Evolutionary conservation across 2,329 filamentous ascomycete species (phyloP).

Genomic region (Penicillium sclerotiorum): DNA sequence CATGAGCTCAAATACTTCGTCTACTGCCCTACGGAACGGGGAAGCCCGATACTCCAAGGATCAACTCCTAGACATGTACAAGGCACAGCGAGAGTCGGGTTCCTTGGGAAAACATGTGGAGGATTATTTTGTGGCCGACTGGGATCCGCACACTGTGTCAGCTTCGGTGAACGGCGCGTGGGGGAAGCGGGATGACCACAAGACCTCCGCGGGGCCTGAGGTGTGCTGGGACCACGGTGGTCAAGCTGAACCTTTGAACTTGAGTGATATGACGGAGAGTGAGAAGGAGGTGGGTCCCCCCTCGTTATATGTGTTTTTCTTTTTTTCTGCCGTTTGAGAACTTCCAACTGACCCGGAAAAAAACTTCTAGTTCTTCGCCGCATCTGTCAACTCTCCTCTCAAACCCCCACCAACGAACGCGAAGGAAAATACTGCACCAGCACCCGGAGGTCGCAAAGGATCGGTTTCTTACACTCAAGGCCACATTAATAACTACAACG

Average conservation of each 20-base stretch:
- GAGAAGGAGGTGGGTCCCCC: slow-evolving; percentile 62
- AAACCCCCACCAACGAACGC: slow-evolving; percentile 75
- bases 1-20: slow-evolving; percentile 54
- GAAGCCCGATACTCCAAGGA: slow-evolving; percentile 74
- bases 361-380: slow-evolving; percentile 69
- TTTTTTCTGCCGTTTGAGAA: background rate
- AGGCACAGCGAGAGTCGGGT: slow-evolving; percentile 57
- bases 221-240: slow-evolving; percentile 85
- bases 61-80: slow-evolving; percentile 75
- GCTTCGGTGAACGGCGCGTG: slow-evolving; percentile 65
- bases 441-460: slow-evolving; percentile 68
- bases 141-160: slow-evolving; percentile 76
- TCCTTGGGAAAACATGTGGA: slow-evolving; percentile 63
- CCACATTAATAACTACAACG: slow-evolving; percentile 64
- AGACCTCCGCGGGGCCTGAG: slow-evolving; percentile 80
- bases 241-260: slow-evolving; percentile 68
- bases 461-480: slow-evolving; percentile 73
- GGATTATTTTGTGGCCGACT: slow-evolving; percentile 71
- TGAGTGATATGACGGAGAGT: slow-evolving; percentile 71
- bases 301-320: background rate
- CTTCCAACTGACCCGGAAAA: background rate
- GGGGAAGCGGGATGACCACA: slow-evolving; percentile 76
- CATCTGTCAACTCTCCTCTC: slow-evolving; percentile 89
- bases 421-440: slow-evolving; percentile 56
- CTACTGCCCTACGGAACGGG: slow-evolving; percentile 54